These are phyloP conservation scores for Parmales sp. DNA, from an alignment of 108 stramenopile species.

Conservation along the genomic window DNA sequence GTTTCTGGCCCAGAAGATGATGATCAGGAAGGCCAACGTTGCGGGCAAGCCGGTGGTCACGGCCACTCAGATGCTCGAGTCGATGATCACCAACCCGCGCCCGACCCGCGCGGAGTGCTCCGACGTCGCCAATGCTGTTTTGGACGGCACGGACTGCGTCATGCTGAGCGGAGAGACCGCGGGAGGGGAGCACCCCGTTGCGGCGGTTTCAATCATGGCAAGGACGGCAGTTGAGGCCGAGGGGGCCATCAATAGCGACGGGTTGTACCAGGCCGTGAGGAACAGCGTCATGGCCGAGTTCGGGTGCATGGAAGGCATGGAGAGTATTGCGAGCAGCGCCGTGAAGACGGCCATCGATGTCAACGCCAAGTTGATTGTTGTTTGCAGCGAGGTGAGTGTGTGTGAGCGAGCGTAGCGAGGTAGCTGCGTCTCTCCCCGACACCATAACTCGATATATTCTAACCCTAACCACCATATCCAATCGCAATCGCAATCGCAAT, in stretches of 20 bases:
- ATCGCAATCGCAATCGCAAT: no score
- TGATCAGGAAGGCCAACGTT: conserved; percentile 84
- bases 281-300: conserved; percentile 42
- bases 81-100: conserved; percentile 94
- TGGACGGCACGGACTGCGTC: conserved; percentile 96
- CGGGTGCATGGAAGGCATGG: conserved; percentile 39
- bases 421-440: no score
- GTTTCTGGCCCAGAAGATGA: conserved; percentile 93
- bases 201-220: conserved; percentile 87
- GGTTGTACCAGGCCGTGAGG: conserved; percentile 50
- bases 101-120: conserved; percentile 98
- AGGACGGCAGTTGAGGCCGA: conserved; percentile 80
- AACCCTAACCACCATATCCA: no score
- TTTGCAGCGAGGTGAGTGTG: conserved; percentile 85
- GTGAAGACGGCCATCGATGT: conserved; percentile 88
- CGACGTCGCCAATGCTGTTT: conserved; percentile 96
- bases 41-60: conserved; percentile 89
- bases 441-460: no score
- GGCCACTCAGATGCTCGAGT: conserved; percentile 97
- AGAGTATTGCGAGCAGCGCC: conserved; percentile 80
- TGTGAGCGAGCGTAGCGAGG: conserved; percentile 54
- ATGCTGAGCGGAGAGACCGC: conserved; percentile 96
- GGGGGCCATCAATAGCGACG: conserved; percentile 46
- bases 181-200: conserved; percentile 75
- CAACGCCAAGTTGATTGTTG: conserved; percentile 64